Conservation (phyloP, 352 stramenopile genomes). For the Globisporangium rhizosaccharum region DNA sequence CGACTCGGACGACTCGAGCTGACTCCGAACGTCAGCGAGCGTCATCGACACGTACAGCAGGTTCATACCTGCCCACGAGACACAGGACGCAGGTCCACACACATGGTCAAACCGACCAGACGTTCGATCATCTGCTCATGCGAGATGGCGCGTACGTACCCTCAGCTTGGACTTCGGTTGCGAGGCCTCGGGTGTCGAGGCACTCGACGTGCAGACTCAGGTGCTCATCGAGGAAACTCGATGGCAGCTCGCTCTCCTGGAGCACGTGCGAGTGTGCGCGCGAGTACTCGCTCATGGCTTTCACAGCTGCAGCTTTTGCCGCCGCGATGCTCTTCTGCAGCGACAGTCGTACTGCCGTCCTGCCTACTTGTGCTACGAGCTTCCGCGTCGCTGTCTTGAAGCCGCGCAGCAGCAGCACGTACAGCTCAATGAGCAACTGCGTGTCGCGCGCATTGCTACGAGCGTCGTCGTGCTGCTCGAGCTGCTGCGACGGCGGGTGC, state of each 20-base stretch:
- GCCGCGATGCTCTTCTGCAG: constrained; percentile 20
- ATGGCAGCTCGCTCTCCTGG: constrained; percentile 13
- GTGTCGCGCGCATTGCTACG: constrained; percentile 17
- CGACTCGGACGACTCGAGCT: constrained; percentile 9
- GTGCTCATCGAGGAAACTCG: constrained; percentile 32
- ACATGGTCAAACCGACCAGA: background rate
- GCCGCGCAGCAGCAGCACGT: constrained; percentile 30
- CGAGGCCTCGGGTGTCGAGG: constrained; percentile 37
- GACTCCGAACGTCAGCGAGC: constrained; percentile 30
- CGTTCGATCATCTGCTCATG: background rate
- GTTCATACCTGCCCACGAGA: constrained; percentile 33
- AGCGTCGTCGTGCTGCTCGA: constrained; percentile 14
- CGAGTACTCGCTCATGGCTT: constrained; percentile 14
- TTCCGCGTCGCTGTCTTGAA: constrained; percentile 21
- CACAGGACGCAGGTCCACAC: background rate
- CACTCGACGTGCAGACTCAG: constrained; percentile 30
- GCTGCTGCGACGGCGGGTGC: constrained; percentile 13
- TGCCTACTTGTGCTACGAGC: constrained; percentile 14
- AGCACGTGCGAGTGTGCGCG: constrained; percentile 16
- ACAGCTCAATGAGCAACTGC: constrained; percentile 29
- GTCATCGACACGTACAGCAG: constrained; percentile 49
- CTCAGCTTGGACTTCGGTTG: constrained; percentile 10
- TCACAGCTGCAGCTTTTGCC: constrained; percentile 17
- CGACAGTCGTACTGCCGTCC: constrained; percentile 6
- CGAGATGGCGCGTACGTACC: constrained; percentile 10